Evolutionary conservation across 305 asterid species (phyloP).

Genomic region (Nicotiana rustica): DNA sequence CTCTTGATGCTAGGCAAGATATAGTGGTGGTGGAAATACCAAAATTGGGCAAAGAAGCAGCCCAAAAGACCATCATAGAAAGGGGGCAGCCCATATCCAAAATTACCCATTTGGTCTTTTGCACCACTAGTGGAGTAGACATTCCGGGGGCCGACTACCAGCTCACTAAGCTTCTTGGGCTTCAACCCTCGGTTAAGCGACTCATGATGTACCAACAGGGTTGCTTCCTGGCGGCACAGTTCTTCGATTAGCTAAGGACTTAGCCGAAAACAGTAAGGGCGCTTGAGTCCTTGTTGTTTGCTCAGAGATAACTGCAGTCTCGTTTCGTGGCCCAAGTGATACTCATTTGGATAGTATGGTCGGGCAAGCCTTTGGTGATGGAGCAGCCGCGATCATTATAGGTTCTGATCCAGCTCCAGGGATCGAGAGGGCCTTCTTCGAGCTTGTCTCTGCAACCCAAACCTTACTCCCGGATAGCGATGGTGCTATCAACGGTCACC

Average conservation of each 20-base stretch:
- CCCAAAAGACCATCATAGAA: slow-evolving; percentile 72
- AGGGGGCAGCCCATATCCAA: slow-evolving; percentile 79
- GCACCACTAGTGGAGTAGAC: slow-evolving; percentile 81
- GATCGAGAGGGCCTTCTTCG: slow-evolving; percentile 58
- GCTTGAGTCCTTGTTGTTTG: slow-evolving; percentile 72
- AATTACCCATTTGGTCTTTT: slow-evolving; percentile 68
- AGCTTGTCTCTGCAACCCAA: slow-evolving; percentile 61
- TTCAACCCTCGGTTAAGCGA: slow-evolving; percentile 66
- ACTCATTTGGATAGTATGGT: slow-evolving; percentile 60
- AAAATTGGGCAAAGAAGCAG: slow-evolving; percentile 73
- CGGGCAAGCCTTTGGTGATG: slow-evolving; percentile 75
- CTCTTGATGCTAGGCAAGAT: slow-evolving; percentile 71
- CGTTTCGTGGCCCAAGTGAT: slow-evolving; percentile 68
- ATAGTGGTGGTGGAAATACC: slow-evolving; percentile 73
- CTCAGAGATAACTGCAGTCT: slow-evolving; percentile 64
- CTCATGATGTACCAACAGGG: slow-evolving; percentile 84
- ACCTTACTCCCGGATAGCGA: slow-evolving; percentile 64
- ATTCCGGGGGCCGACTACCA: slow-evolving; percentile 86
- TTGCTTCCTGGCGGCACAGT: slow-evolving; percentile 74
- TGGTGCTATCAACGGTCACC: slow-evolving; percentile 68
- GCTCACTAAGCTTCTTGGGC: slow-evolving; percentile 76
- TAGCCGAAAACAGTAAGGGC: slow-evolving; percentile 69
- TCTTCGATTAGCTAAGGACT: slow-evolving; percentile 68
- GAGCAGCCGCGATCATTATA: slow-evolving; percentile 67
- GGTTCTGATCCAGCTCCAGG: slow-evolving; percentile 59